Percentiles rank a stretch among this genome's conserved stretches.
Evolutionary conservation across 768 basidiomycete species (phyloP).

Genomic region (Termitomyces sp.): DNA sequence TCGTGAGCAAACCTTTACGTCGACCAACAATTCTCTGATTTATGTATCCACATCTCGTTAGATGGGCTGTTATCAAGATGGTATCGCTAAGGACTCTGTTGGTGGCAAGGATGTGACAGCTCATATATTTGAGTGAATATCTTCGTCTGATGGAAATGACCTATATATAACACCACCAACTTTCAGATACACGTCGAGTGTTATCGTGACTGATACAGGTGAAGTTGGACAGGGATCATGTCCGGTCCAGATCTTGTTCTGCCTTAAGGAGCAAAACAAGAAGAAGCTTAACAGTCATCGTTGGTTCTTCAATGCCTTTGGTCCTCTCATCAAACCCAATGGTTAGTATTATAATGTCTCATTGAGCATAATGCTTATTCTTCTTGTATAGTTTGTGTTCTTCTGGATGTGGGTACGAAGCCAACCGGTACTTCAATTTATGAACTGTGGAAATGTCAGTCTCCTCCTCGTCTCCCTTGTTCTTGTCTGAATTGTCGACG

Average conservation of each 20-base stretch:
- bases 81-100: slow-evolving; percentile 85
- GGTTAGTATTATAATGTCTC: slow-evolving; percentile 34
- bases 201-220: slow-evolving; percentile 73
- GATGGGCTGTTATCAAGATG: slow-evolving; percentile 90
- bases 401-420: slow-evolving; percentile 95
- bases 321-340: slow-evolving; percentile 82
- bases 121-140: slow-evolving; percentile 82
- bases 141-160: neutral
- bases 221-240: slow-evolving; percentile 76
- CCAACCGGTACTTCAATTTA: slow-evolving; percentile 94
- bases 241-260: slow-evolving; percentile 86
- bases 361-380: slow-evolving; percentile 1
- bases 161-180: slow-evolving; percentile 1
- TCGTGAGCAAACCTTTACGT: slow-evolving; percentile 41
- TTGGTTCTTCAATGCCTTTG: slow-evolving; percentile 98
- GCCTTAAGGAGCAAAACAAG: slow-evolving; percentile 94
- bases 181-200: slow-evolving; percentile 70
- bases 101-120: slow-evolving; percentile 90
- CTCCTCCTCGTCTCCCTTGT: slow-evolving; percentile 2
- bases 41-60: slow-evolving; percentile 17
- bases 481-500: neutral
- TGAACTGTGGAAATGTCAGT: slow-evolving; percentile 88
- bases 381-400: slow-evolving; percentile 62
- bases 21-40: neutral
- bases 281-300: slow-evolving; percentile 95